Evolutionary conservation across 2,329 filamentous ascomycete species (phyloP).

Genomic region (Aspergillus clavatus): DNA sequence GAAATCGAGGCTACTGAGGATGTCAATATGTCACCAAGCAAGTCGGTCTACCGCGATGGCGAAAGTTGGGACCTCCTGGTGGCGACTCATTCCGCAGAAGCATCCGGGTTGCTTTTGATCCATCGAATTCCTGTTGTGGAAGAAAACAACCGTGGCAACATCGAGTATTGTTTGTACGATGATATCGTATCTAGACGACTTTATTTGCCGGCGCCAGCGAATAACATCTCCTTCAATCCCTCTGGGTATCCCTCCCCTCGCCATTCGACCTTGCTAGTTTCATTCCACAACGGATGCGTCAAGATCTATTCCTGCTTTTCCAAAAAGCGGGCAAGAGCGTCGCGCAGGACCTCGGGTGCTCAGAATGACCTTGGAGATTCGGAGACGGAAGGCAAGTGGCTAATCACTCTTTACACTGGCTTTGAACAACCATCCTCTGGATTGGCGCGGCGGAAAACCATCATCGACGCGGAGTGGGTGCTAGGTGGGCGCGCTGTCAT

Average conservation of each 20-base stretch:
- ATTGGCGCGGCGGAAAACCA: conserved; percentile 35
- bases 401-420: conserved; percentile 41
- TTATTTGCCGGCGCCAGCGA: conserved; percentile 47
- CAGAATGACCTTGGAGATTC: conserved; percentile 29
- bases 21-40: conserved; percentile 27
- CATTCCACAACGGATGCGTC: conserved; percentile 51
- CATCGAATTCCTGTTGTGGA: conserved; percentile 39
- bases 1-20: conserved; percentile 27
- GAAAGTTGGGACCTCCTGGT: conserved; percentile 43
- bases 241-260: conserved; percentile 49
- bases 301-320: conserved; percentile 55
- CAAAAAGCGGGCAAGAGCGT: conserved; percentile 21
- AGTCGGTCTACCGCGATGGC: conserved; percentile 9
- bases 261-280: conserved; percentile 52
- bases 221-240: conserved; percentile 51
- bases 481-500: conserved; percentile 42
- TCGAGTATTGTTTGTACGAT: conserved; percentile 25
- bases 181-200: conserved; percentile 44
- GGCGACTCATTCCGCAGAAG: conserved; percentile 44
- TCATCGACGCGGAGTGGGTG: conserved; percentile 45
- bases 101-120: conserved; percentile 41
- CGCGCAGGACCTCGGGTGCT: conserved; percentile 26
- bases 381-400: conserved; percentile 39
- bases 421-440: conserved; percentile 33
- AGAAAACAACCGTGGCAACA: conserved; percentile 14